A percentile compares a stretch with the other conserved stretches of the same genome.
These are phyloP conservation scores for Ascochyta viciae-villosae DNA, from an alignment of 2,329 filamentous ascomycete species.

Conservation along the genomic window DNA sequence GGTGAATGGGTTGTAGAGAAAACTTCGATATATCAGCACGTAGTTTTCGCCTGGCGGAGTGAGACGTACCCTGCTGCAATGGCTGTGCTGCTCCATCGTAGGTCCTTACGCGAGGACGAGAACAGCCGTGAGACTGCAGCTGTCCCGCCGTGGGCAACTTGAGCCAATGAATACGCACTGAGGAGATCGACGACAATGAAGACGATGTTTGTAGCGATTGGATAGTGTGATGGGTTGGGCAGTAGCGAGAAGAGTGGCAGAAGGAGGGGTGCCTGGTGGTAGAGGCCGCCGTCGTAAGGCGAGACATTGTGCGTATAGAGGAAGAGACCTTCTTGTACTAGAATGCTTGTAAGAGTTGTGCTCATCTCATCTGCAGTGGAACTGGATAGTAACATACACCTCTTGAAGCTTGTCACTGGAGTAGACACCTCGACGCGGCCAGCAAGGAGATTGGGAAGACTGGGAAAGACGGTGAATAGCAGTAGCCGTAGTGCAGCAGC, in stretches of 20 bases:
- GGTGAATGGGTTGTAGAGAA: conserved; percentile 93
- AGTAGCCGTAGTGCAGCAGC: conserved; percentile 81
- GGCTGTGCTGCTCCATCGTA: conserved; percentile 75
- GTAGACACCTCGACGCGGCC: conserved; percentile 96
- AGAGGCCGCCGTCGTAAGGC: conserved; percentile 92
- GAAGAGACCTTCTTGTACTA: conserved; percentile 95
- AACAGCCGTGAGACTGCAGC: conserved; percentile 77
- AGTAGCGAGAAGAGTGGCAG: conserved; percentile 91
- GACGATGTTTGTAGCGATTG: conserved; percentile 78
- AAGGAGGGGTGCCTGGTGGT: conserved; percentile 79
- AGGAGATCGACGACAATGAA: conserved; percentile 83
- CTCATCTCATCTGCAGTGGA: background rate
- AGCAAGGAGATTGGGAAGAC: conserved; percentile 82
- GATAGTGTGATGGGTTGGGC: conserved; percentile 70
- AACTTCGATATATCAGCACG: conserved; percentile 61
- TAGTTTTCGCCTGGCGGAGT: background rate
- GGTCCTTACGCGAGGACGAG: conserved; percentile 76
- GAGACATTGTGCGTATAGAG: conserved; percentile 96
- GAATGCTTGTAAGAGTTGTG: conserved; percentile 14
- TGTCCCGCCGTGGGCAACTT: conserved; percentile 82
- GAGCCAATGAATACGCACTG: conserved; percentile 78
- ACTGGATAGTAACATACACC: conserved; percentile 64
- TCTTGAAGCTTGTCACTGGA: conserved; percentile 96
- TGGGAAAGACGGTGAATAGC: conserved; percentile 81
- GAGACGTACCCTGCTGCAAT: conserved; percentile 75